Evolutionary conservation across 345 rosid genomes (phyloP), one percentile per base, ranked within the genome.

Genomic region (Salix arbutifolia): DNA sequence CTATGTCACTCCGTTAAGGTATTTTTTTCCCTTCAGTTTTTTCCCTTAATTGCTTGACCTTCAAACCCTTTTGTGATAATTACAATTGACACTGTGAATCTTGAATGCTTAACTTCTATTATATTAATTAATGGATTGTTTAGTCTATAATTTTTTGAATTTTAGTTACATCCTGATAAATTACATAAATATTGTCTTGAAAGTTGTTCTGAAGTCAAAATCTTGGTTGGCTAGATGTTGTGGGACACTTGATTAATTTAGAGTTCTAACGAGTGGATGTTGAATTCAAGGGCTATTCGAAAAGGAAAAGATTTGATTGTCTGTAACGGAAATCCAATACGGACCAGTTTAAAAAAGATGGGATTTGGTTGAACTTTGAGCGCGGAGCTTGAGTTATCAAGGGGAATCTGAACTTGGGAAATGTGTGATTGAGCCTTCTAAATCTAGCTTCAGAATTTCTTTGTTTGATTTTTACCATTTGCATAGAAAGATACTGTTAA

Each of bases 1-100:
- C 87, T 90, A 46, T 95, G 96, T 81, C 75, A 83, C 83, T 88
- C 90, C 67, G 89, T 93, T 76, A 93, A 91, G 94, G 97, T 95
- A 74, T 48, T 35, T 19, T 26, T 25, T 18, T 46, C 7, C 11
- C 6, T 72, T 21, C 30, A 38, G 67, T 12, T 73, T 73, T 1
- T 12, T 38, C 11, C 25, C 6, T 25, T 50, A 16, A 12, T 48
- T 46, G 23, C 28, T 42, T 38, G 13, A 25, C 35, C 17, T 50
- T 28, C 26, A 48, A 12, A 8, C 65, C 37, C n/a, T 26, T 67
- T 67, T 37, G 71, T 23, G n/a, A 67, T 67, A 7, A 21, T 67
- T 19, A 37, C 6, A 14, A 46, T 14, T 46, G 52, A 14, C 5
- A 46, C 52, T 46, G 18, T 46, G 14, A 46, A 46, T 46, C 52